Base-by-base conservation (phyloP, 2,329 filamentous ascomycete species). In the Colletotrichum tamarilloi region DNA sequence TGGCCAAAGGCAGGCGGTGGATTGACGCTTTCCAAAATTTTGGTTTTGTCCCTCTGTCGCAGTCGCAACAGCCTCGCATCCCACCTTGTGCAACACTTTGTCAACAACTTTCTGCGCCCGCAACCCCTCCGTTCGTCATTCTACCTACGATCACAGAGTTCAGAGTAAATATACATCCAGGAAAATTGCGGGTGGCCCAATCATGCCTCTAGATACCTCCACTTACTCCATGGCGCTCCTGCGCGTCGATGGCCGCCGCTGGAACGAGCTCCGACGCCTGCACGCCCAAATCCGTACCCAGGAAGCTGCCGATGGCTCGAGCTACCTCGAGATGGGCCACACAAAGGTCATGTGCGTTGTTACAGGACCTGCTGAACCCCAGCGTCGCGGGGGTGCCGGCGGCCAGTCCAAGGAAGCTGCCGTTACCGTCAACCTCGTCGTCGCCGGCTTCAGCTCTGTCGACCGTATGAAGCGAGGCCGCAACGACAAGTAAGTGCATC, bases 341-440 rank as follows among this genome's bases (percentile, higher is more conserved):
- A 99, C 97, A 26, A 97, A 98, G 81, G 93, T 99, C 77, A 94
- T 98, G 84, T 98, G 96, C 84, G 95, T 95, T 28, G 92, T 99
- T 60, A 91, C 92, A 1, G 97, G 97, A 0, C 97, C 97, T 0
- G 91, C 90, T 49, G 97, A 99, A 83, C 84, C 85, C 66, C 83
- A 83, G 74, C 77, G 78, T 74, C 79, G 76, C 30, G 78, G 84
- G 19, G 77, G 73, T 1, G 76, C 76, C 19, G 76, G 76, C 1
- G 77, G 78, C 58, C 77, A 80, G 60, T 76, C 77, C 14, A 86
- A 87, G 35, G 89, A 88, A 26, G 93, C 93, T 4, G 90, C 91
- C 64, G 90, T 98, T 14, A 89, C 91, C 28, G 95, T 98, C 26
- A 94, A 94, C 79, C 93, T 98, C 70, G 92, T 93, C 8, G 88